Evolutionary conservation across 345 rosid genomes (phyloP).

Genomic region (Arabidopsis thaliana): TAIR10.1 NC_003074.8:21720501-21721000

Average conservation of each 20-base stretch:
- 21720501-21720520: neutral
- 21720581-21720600: neutral
- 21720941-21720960: neutral
- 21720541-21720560: neutral
- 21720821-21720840: neutral
- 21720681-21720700: neutral
- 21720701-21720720: neutral
- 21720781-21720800: constrained; percentile 2
- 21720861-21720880: neutral
- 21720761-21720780: neutral
- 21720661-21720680: neutral
- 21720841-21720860: neutral
- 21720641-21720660: constrained; percentile 8
- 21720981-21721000: neutral
- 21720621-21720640: constrained; percentile 6
- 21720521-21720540: neutral
- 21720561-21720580: too few species aligned
- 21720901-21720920: too few species aligned
- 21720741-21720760: neutral
- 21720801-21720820: neutral
- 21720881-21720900: neutral
- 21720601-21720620: neutral
- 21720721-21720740: neutral
- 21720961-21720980: neutral
- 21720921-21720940: too few species aligned